Base-by-base conservation (phyloP, 495 filamentous ascomycete genomes). In the Xanthoparmelia taractica region DNA sequence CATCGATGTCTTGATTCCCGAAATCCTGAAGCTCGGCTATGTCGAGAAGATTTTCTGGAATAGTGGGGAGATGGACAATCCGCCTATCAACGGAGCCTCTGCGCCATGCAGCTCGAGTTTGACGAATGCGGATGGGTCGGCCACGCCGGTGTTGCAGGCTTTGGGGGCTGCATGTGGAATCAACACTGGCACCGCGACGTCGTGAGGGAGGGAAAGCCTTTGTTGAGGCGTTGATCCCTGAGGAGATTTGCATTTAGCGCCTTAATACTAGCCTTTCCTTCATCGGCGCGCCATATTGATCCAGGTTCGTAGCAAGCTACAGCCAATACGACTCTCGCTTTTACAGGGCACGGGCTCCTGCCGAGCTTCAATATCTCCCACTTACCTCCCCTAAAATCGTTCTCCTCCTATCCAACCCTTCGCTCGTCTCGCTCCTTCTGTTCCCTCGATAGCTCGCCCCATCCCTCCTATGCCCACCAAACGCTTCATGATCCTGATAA, bases 41-140 rank as follows among this genome's bases (percentile, higher is more conserved):
- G 66, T 68, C 20, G 64, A 70, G 38, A 68, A 65, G 60, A 67
- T 70, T 47, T 70, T 70, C 29, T 70, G 68, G 68, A 70, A 70
- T 41, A 58, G 63, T 43, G 63, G 66, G 34, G 68, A 67, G 50
- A 33, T 25, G 18, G 50, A 40, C 61, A 27, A 27, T 25, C 20
- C 37, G 12, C 18, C 34, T 10, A 27, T 64, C 47, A 57, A 62
- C 23, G 13, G 34, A 20, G 56, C 61, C 20, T 54, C 57, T 8
- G 57, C 50, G 3, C 2, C 33, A 23, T 70, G 66, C 59, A 68
- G 68, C 45, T 66, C 66, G n/a, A 70, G 66, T 50, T 63, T 70
- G 59, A 67, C 64, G 2, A 66, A 68, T 13, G 33, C 37, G 27
- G 67, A 65, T 61, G 66, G 68, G 2, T 65, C 37, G 38, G 20